phyloP scores from a whole-genome alignment of 305 asterid species.

The Fraxinus angustifolia region DNA sequence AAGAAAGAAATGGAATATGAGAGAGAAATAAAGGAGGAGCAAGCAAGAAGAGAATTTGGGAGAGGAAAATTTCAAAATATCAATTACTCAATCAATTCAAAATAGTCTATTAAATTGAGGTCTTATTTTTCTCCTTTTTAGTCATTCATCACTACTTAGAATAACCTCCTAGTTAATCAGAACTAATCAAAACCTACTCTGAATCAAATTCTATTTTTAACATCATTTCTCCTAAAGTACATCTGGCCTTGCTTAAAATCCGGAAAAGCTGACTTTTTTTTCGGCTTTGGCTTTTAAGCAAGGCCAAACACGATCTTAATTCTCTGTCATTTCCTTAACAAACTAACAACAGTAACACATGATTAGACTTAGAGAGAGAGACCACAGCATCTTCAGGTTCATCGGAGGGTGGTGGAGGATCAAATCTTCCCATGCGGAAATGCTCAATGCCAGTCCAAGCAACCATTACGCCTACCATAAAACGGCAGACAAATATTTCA shows the following conservation, averaged over 20 bases:
- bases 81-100: neutral
- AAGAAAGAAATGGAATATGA: neutral
- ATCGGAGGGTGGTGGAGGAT: slow-evolving; percentile 84
- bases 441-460: slow-evolving; percentile 98
- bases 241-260: neutral
- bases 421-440: slow-evolving; percentile 80
- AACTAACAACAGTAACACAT: neutral
- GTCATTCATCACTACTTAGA: neutral
- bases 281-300: neutral
- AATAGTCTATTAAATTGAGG: neutral
- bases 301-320: neutral
- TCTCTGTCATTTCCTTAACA: neutral
- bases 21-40: neutral
- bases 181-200: neutral
- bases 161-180: neutral
- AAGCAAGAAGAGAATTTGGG: neutral
- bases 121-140: neutral
- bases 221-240: neutral
- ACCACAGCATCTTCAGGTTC: slow-evolving; percentile 90
- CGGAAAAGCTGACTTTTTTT: neutral
- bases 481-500: neutral
- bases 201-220: neutral
- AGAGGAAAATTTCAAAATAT: neutral
- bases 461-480: slow-evolving; percentile 72
- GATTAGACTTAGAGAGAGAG: slow-evolving; percentile 24